phyloP scores from a whole-genome alignment of 2,329 filamentous ascomycete genomes.

The Cladosporium oxysporum region DNA sequence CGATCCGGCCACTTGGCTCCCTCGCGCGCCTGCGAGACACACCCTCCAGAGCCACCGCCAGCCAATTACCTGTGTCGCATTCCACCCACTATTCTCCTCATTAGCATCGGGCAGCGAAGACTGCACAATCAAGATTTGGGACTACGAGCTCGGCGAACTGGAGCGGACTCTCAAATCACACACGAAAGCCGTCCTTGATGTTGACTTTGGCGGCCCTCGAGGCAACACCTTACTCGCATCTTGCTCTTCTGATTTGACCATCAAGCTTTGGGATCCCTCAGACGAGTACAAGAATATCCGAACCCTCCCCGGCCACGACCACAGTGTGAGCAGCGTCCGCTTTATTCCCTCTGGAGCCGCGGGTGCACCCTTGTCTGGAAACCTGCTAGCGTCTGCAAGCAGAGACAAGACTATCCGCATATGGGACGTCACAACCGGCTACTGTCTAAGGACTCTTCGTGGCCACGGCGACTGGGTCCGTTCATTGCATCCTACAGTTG shows the following conservation, averaged over 20 bases:
- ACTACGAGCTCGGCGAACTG: conserved; percentile 90
- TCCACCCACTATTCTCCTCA: conserved; percentile 88
- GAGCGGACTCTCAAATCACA: conserved; percentile 91
- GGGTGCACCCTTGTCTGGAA: conserved; percentile 75
- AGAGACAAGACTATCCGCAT: conserved; percentile 82
- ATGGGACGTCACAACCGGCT: conserved; percentile 92
- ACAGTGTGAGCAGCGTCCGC: conserved; percentile 83
- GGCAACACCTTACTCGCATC: conserved; percentile 78
- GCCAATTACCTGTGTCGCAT: conserved; percentile 83
- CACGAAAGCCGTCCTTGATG: conserved; percentile 81
- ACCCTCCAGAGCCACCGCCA: conserved; percentile 79
- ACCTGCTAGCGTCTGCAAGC: conserved; percentile 82
- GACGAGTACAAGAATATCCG: conserved; percentile 95
- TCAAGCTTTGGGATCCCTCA: conserved; percentile 91
- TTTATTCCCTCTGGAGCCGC: conserved; percentile 84
- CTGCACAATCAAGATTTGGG: conserved; percentile 94
- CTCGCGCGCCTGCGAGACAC: conserved; percentile 77
- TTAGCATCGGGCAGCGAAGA: conserved; percentile 90
- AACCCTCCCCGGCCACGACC: conserved; percentile 87
- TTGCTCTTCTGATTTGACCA: conserved; percentile 85
- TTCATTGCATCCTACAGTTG: conserved; percentile 77
- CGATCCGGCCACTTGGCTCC: conserved; percentile 84
- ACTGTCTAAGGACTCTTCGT: conserved; percentile 84
- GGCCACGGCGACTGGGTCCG: conserved; percentile 92
- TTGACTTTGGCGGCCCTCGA: conserved; percentile 85